Evolutionary conservation across 805 yeast species (phyloP).

Genomic region (Tetrapisispora fleetii): DNA sequence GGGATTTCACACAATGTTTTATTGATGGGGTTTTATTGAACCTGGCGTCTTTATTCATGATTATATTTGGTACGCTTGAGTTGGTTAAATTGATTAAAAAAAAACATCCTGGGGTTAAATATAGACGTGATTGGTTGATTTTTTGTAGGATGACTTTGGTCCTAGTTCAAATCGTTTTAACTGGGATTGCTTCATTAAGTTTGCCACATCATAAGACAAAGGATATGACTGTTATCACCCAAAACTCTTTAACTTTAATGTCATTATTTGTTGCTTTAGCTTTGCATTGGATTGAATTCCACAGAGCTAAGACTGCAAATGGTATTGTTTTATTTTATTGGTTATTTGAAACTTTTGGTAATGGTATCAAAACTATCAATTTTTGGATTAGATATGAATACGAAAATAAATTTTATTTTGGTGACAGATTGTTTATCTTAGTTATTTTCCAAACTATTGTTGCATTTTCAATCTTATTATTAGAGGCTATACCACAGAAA

Average conservation of each 20-base stretch:
- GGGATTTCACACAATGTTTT: conserved; percentile 54
- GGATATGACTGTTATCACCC: conserved; percentile 16
- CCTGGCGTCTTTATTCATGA: conserved; percentile 33
- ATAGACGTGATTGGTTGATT: conserved; percentile 32
- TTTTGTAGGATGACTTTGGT: conserved; percentile 29
- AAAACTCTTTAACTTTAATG: conserved; percentile 24
- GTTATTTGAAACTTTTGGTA: conserved; percentile 47
- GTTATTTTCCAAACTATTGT: conserved; percentile 27
- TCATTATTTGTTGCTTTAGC: conserved; percentile 41
- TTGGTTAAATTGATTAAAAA: conserved; percentile 20
- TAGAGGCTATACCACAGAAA: conserved; percentile 34
- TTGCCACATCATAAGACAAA: conserved; percentile 12
- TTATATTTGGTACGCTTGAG: conserved; percentile 35
- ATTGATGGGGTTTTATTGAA: conserved; percentile 43
- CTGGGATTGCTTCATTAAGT: conserved; percentile 17
- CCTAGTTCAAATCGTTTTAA: conserved; percentile 24
- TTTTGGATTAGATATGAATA: conserved; percentile 29
- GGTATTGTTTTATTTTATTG: conserved; percentile 68
- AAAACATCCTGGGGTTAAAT: conserved; percentile 24
- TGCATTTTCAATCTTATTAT: conserved; percentile 26
- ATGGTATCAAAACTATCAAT: conserved; percentile 36
- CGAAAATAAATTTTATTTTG: conserved; percentile 21
- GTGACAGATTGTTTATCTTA: conserved; percentile 21
- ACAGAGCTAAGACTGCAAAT: conserved; percentile 52
- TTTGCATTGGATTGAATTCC: conserved; percentile 64